Base-by-base conservation (phyloP, 306 rosid species). In the Ormosia emarginata region DNA sequence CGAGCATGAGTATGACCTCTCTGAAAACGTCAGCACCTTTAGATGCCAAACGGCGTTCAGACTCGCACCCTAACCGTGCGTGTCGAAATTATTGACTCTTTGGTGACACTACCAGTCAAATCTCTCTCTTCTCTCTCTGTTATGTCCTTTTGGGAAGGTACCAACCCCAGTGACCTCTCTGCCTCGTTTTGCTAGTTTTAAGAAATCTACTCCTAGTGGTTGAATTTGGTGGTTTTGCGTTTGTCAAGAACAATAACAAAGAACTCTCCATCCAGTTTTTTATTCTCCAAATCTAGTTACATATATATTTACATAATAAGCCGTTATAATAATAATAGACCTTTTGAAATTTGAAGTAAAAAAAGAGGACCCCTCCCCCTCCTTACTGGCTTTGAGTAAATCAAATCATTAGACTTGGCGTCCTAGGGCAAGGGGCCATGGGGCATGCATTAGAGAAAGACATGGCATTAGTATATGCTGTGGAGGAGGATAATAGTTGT, bases 121-220 rank as follows among this genome's bases (percentile, higher is more conserved):
- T 74, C 71, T n/a, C 81, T 82, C 77, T 46, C 62, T 68, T 46
- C 62, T 68, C 40, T 69, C 53, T 46, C 65, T 71, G 63, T 64
- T 29, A 29, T 69, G 68, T 80, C 8, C 79, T 87, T 88, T 86
- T 80, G 64, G 89, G 89, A 86, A 82, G 87, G 89, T 75, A 82
- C 84, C 79, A 78, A 9, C 62, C 74, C 17, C 44, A 10, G 57
- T 63, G 59, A 80, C 24, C 68, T 9, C 71, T n/a, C 43, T 65
- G 8, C 79, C 71, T 86, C 66, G 84, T 52, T 34, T 81, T 85
- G 30, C 82, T 65, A 24, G 67, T 34, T 74, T 40, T 8, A 69
- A 81, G 80, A 80, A 67, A 77, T 49, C 75, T 9, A 39, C 81
- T 56, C 74, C 69, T 24, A 82, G 3, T 81, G 74, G 79, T 78